Base-by-base conservation (phyloP, 2,329 filamentous ascomycete genomes). In the Colletotrichum zoysiae region DNA sequence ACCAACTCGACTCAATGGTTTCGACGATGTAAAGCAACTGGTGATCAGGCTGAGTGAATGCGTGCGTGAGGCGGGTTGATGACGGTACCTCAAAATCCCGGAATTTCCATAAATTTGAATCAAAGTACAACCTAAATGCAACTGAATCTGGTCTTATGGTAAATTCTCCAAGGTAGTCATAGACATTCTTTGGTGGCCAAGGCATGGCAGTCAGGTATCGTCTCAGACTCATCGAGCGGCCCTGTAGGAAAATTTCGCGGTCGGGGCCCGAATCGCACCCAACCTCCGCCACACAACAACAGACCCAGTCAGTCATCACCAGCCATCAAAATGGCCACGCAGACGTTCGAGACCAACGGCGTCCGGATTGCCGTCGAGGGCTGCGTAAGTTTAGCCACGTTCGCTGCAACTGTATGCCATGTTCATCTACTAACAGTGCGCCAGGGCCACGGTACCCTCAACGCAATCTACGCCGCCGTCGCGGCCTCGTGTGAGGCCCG, bases 381-480 rank as follows among this genome's bases (percentile, higher is more conserved):
- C 77, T 97, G 95, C 79, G 93, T 95, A 85, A 82, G 92, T 84
- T 64, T 48, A 46, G 51, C 58, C n/a, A 18, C 18, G 20, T 38
- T 4, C 50, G 20, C 35, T 30, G 4, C 2, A 14, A 40, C 18
- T 1, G 0, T 23, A 23, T 8, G 1, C 35, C 9, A 4, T 33
- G 14, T 12, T 59, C 61, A 58, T 16, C n/a, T 14, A 5, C 65
- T 72, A 23, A 72, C 55, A 23, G 40, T 26, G 12, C 23, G 30
- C 71, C 71, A 96, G 93, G 95, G 95, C 70, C 96, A 99, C 83
- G 96, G 96, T 74, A 94, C 92, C 0, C 89, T 99, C 64, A 89
- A 98, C 79, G 93, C 94, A 69, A 98, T 99, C 76, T 99, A 98
- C 81, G 89, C 92, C 1, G 92, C 93, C 1, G 89, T 97, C 35